A percentile compares a stretch with the other conserved stretches of the same genome.
Conservation (phyloP, 169 alveolate species). For the Eimeria nieschulzi region DNA sequence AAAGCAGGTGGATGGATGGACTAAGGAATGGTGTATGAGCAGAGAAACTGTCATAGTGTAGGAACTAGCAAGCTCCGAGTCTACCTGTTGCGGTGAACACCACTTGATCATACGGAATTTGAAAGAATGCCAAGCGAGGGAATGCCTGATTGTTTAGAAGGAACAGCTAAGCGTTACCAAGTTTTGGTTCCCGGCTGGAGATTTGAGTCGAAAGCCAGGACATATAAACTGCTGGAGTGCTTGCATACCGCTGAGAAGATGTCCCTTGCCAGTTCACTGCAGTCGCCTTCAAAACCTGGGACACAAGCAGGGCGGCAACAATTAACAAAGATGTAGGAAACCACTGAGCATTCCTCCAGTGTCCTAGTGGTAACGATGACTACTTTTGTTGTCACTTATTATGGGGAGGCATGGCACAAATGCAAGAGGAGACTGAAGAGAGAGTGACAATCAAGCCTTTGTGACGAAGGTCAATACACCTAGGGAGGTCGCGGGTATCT, state of each 20-base stretch:
- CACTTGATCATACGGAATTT: too few relatives aligned
- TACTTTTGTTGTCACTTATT: not conserved
- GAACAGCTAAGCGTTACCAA: not conserved
- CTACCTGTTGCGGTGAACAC: too few relatives aligned
- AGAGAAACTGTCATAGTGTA: too few relatives aligned
- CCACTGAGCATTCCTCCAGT: not conserved
- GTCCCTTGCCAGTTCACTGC: not conserved
- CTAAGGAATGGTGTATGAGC: too few relatives aligned
- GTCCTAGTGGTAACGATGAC: not conserved
- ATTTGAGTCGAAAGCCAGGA: not conserved
- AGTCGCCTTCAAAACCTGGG: constrained; percentile 1
- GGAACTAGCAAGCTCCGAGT: too few relatives aligned
- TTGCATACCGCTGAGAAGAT: constrained; percentile 15
- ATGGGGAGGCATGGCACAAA: not conserved
- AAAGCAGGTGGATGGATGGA: too few relatives aligned
- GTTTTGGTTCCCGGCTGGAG: not conserved
- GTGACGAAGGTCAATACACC: too few relatives aligned
- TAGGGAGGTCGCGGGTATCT: too few relatives aligned
- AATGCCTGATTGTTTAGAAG: too few relatives aligned
- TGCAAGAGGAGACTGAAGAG: not conserved
- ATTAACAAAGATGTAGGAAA: too few relatives aligned
- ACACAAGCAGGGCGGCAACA: too few relatives aligned
- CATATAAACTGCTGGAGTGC: not conserved
- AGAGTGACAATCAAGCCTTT: not conserved
- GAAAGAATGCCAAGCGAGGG: too few relatives aligned